Conservation (phyloP, 768 basidiomycete species). For the Boletus barrowsii region DNA sequence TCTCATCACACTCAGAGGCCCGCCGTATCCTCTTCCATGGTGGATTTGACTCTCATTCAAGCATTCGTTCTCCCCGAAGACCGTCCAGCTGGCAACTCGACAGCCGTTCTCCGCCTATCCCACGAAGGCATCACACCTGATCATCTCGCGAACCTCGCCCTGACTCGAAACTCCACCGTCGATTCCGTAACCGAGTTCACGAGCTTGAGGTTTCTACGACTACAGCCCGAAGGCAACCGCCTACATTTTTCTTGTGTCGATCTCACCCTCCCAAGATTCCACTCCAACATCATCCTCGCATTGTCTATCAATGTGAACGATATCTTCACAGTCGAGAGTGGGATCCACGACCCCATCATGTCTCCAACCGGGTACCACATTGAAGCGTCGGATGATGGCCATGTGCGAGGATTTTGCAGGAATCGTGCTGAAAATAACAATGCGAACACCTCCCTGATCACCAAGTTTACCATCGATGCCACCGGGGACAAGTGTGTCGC, state of each 20-base stretch:
- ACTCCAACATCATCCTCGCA: not conserved
- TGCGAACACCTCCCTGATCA: not conserved
- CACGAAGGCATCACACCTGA: not conserved
- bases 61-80: not conserved
- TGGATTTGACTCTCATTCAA: not conserved
- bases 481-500: conserved; percentile 1
- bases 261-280: not conserved
- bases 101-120: conserved; percentile 3
- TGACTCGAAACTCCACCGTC: conserved; percentile 3
- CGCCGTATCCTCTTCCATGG: not conserved
- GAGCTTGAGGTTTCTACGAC: not conserved
- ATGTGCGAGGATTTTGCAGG: conserved; percentile 2
- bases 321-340: not conserved
- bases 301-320: not conserved
- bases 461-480: conserved; percentile 8
- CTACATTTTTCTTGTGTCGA: conserved; percentile 1
- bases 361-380: not conserved
- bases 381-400: conserved; percentile 3
- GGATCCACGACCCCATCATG: not conserved
- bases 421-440: not conserved
- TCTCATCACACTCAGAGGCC: not conserved
- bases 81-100: not conserved
- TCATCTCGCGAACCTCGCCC: not conserved
- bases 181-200: not conserved
- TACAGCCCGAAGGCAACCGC: not conserved